Conservation (phyloP, 2,329 filamentous ascomycete genomes). For the Acrodontium crateriforme region DNA sequence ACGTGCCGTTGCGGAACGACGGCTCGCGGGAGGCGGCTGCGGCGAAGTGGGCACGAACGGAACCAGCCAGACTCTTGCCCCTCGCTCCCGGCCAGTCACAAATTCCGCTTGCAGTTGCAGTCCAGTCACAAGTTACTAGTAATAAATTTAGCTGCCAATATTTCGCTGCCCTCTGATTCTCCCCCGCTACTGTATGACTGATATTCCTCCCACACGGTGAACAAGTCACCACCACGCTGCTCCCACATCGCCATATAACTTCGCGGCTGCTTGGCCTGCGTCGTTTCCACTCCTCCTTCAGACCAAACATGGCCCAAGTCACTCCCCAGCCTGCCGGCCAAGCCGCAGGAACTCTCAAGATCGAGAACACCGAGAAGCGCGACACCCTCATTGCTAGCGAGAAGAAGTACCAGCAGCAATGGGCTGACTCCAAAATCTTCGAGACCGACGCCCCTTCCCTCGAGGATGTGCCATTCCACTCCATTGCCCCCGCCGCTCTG, state of each 20-base stretch:
- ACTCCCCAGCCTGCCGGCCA: constrained; percentile 42
- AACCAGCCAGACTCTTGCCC: too few species aligned
- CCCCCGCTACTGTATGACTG: too few species aligned
- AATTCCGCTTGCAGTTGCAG: too few species aligned
- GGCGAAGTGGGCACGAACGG: too few species aligned
- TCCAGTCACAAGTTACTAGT: too few species aligned
- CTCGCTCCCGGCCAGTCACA: too few species aligned
- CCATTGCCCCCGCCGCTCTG: constrained; percentile 59
- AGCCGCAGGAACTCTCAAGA: constrained; percentile 49
- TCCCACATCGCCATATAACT: constrained; percentile 6
- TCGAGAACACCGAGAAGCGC: constrained; percentile 72
- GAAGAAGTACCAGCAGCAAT: constrained; percentile 83
- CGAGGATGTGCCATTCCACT: constrained; percentile 60
- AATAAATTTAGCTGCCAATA: too few species aligned
- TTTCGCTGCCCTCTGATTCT: too few species aligned
- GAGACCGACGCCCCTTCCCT: constrained; percentile 71
- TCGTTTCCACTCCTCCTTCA: constrained; percentile 7
- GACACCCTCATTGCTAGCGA: constrained; percentile 70
- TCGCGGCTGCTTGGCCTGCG: constrained; percentile 22
- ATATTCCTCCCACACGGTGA: too few species aligned
- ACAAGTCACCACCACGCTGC: constrained; percentile 18
- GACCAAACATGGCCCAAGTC: constrained; percentile 30
- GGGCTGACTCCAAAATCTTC: constrained; percentile 67
- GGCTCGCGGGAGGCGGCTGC: too few species aligned
- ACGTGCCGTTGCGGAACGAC: too few species aligned